A percentile compares a stretch with the other conserved stretches of the same genome.
Evolutionary conservation across 1,284 basidiomycete species (phyloP).

Genomic region (Pseudozyma sp.): DNA sequence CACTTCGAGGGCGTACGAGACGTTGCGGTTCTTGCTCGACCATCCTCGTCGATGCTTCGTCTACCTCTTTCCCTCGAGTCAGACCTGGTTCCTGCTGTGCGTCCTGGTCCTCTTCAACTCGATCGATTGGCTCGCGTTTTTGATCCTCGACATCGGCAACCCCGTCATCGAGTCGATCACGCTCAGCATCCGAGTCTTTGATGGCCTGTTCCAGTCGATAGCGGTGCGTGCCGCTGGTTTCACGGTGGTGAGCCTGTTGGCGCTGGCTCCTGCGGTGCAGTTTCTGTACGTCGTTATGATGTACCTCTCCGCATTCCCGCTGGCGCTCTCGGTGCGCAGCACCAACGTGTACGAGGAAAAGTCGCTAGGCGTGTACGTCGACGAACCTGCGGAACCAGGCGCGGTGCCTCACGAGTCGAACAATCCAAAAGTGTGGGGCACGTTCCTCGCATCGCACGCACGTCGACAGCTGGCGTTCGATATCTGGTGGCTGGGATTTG

Average conservation of each 20-base stretch:
- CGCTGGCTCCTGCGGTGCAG: constrained; percentile 85
- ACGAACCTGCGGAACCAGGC: constrained; percentile 24
- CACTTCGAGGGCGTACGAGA: constrained; percentile 78
- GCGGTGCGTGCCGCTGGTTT: constrained; percentile 92
- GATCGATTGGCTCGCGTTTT: constrained; percentile 88
- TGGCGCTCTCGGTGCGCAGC: constrained; percentile 83
- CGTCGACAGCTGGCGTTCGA: constrained; percentile 85
- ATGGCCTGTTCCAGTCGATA: constrained; percentile 70
- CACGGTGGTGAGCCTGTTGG: constrained; percentile 77
- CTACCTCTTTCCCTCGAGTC: constrained; percentile 88
- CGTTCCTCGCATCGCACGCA: constrained; percentile 82
- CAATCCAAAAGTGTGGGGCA: constrained; percentile 76
- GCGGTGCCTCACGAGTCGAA: constrained; percentile 22
- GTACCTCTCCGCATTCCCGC: constrained; percentile 72
- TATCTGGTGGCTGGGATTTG: constrained; percentile 68
- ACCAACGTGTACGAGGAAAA: constrained; percentile 97
- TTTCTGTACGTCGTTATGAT: constrained; percentile 79
- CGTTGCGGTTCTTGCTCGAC: constrained; percentile 89
- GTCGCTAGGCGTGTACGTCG: constrained; percentile 61
- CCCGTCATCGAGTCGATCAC: constrained; percentile 79
- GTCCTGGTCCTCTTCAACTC: constrained; percentile 77
- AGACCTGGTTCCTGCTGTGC: constrained; percentile 89
- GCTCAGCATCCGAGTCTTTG: constrained; percentile 71
- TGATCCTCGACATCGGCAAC: constrained; percentile 88
- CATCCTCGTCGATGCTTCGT: constrained; percentile 95